Conservation (phyloP, 768 basidiomycete genomes). For the Exsudoporus frostii region DNA sequence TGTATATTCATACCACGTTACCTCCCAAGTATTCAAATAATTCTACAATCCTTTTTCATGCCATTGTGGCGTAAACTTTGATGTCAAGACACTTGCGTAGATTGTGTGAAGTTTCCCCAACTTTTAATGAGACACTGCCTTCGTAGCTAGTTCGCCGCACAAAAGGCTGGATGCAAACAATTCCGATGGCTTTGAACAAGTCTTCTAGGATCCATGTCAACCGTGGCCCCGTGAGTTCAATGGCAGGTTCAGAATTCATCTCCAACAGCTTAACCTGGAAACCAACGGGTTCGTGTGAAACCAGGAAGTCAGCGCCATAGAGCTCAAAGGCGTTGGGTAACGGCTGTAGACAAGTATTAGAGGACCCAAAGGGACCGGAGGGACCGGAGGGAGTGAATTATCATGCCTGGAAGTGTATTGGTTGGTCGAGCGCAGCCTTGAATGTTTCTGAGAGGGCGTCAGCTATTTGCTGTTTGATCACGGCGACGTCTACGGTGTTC, state of each 20-base stretch:
- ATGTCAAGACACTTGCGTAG: conserved; percentile 69
- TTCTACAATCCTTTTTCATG: not conserved
- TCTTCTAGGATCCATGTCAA: conserved; percentile 79
- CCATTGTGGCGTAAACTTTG: conserved; percentile 37
- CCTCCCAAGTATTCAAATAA: not conserved
- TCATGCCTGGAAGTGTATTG: conserved; percentile 79
- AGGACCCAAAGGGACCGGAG: not conserved
- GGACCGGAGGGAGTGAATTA: not conserved
- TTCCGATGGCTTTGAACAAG: conserved; percentile 69
- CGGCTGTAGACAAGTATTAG: conserved; percentile 43
- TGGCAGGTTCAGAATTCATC: conserved; percentile 94
- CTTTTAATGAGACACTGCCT: conserved; percentile 37
- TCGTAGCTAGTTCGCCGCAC: conserved; percentile 1
- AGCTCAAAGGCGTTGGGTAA: conserved; percentile 92
- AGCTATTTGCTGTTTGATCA: conserved; percentile 61
- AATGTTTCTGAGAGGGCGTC: conserved; percentile 76
- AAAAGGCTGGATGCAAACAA: conserved; percentile 70
- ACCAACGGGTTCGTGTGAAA: conserved; percentile 43
- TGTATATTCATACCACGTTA: not conserved
- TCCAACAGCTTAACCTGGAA: conserved; percentile 79
- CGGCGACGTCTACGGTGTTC: conserved; percentile 37
- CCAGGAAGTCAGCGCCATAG: conserved; percentile 90
- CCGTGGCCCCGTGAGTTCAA: conserved; percentile 85
- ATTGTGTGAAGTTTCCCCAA: conserved; percentile 51
- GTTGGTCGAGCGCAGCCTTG: conserved; percentile 77